These are phyloP conservation scores for Astrocystis sublimbata DNA, from an alignment of 495 filamentous ascomycete genomes.

Conservation along the genomic window DNA sequence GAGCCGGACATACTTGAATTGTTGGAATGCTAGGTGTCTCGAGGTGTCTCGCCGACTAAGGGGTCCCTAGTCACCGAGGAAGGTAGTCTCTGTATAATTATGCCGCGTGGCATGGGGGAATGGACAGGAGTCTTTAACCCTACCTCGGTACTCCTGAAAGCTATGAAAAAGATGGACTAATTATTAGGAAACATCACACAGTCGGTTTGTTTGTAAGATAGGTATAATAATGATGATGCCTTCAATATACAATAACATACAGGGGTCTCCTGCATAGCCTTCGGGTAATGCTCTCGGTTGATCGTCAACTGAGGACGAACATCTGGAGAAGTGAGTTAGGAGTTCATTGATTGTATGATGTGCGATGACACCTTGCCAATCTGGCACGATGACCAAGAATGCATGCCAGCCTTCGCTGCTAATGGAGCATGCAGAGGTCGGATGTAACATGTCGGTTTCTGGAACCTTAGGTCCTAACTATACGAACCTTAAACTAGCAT, in stretches of 20 bases:
- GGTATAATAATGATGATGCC: background rate
- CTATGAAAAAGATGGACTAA: too few species aligned
- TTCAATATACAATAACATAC: background rate
- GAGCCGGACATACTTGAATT: too few species aligned
- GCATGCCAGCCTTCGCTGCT: background rate
- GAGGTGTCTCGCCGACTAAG: too few species aligned
- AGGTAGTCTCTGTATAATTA: too few species aligned
- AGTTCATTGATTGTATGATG: background rate
- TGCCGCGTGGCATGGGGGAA: too few species aligned
- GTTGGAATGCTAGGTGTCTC: too few species aligned
- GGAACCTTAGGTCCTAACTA: too few species aligned
- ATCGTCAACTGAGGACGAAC: background rate
- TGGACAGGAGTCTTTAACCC: too few species aligned
- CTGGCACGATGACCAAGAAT: background rate
- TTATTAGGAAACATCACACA: background rate
- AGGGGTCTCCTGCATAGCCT: background rate
- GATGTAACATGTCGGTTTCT: too few species aligned
- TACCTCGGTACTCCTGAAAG: background rate
- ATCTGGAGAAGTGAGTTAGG: background rate
- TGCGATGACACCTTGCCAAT: background rate
- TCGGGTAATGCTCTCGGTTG: background rate
- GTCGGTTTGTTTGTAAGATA: background rate
- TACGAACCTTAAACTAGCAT: too few species aligned
- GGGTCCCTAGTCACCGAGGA: too few species aligned
- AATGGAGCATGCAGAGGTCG: background rate